These are phyloP conservation scores for Penicillium expansum DNA, from an alignment of 2,329 filamentous ascomycete genomes.

Conservation along the genomic window DNA sequence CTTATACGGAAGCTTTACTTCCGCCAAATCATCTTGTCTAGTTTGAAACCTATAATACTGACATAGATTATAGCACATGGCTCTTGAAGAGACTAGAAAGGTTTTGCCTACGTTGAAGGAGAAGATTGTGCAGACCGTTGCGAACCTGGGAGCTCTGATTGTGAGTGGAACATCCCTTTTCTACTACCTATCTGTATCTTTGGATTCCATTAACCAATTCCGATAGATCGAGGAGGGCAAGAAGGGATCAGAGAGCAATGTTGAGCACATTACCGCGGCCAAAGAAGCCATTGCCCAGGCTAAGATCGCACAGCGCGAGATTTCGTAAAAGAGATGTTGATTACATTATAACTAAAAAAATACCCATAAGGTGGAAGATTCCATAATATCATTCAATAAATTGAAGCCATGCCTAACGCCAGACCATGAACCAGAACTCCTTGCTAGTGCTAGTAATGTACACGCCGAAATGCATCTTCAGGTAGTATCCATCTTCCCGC, in stretches of 20 bases:
- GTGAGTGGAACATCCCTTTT: constrained; percentile 51
- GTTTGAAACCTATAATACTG: constrained; percentile 5
- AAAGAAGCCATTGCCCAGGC: constrained; percentile 43
- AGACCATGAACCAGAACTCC: constrained; percentile 26
- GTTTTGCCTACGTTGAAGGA: constrained; percentile 70
- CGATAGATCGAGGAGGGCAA: constrained; percentile 40
- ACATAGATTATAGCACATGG: constrained; percentile 60
- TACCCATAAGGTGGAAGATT: constrained; percentile 9
- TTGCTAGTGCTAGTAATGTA: constrained; percentile 27
- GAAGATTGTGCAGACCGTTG: constrained; percentile 69
- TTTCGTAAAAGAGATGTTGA: constrained; percentile 29
- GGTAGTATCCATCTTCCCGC: constrained; percentile 66
- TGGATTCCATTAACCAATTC: constrained; percentile 1
- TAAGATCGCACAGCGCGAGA: constrained; percentile 40
- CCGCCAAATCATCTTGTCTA: not conserved
- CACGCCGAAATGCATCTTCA: constrained; percentile 17
- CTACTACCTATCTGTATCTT: not conserved
- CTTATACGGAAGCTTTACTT: not conserved
- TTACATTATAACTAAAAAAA: constrained; percentile 1
- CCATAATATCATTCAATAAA: constrained; percentile 20
- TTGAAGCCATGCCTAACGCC: constrained; percentile 23
- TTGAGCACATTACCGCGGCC: constrained; percentile 42
- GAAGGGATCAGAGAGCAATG: constrained; percentile 41
- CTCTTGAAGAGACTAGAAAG: constrained; percentile 81
- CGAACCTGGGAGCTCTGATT: constrained; percentile 72